Evolutionary conservation across 495 filamentous ascomycete species (phyloP).

Genomic region (Geoglossum glabrum): DNA sequence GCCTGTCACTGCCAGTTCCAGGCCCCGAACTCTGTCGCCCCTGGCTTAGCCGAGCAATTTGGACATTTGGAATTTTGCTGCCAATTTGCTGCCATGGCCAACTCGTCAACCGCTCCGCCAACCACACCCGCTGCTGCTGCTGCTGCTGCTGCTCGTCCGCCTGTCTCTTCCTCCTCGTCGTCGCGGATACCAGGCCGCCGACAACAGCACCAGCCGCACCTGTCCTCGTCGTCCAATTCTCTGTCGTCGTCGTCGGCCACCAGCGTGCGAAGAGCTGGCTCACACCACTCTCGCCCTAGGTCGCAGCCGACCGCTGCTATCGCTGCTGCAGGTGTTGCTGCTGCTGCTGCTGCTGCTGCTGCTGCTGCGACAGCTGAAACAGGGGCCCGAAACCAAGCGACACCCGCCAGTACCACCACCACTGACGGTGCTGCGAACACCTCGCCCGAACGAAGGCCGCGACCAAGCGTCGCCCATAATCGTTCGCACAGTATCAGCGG

Average conservation of each 20-base stretch:
- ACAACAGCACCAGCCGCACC: neutral
- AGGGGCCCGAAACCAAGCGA: neutral
- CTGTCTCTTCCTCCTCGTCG: neutral
- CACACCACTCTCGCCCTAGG: neutral
- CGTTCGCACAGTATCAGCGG: constrained; percentile 21
- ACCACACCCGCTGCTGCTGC: no score
- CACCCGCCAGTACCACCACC: neutral
- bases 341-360: neutral
- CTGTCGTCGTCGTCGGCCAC: neutral
- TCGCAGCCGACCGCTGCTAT: neutral
- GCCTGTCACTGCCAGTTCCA: neutral
- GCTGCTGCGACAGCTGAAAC: neutral
- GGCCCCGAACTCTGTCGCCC: neutral
- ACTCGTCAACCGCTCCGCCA: neutral
- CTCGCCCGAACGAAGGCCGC: neutral
- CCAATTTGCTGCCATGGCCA: neutral
- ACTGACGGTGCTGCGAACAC: neutral
- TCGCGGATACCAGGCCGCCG: neutral
- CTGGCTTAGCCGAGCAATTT: neutral
- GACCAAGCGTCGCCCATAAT: neutral
- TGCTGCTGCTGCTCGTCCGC: neutral
- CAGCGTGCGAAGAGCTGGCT: neutral
- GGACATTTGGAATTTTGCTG: neutral
- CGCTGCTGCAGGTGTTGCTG: neutral
- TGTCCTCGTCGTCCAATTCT: neutral